These are phyloP conservation scores for Fusarium robinianum DNA, from an alignment of 2,329 filamentous ascomycete genomes.

Conservation along the genomic window DNA sequence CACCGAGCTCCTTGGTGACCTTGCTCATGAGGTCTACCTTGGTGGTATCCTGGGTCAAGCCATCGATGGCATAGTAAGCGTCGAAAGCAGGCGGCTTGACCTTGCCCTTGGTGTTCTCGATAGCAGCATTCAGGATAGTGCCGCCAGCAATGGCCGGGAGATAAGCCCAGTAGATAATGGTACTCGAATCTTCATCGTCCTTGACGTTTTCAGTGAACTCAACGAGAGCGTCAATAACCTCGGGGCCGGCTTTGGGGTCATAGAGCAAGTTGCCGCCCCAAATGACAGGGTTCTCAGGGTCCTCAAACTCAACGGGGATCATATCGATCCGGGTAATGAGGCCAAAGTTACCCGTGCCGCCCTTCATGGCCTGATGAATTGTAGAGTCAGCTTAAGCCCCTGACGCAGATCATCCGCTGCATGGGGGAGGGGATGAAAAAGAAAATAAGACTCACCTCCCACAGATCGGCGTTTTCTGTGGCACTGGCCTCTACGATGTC, in stretches of 20 bases:
- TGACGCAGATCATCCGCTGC: too few relatives aligned
- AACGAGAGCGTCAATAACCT: slow-evolving; percentile 39
- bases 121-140: slow-evolving; percentile 39
- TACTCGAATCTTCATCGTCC: slow-evolving; percentile 41
- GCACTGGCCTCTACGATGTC: slow-evolving; percentile 48
- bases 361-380: slow-evolving; percentile 46
- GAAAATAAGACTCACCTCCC: slow-evolving; percentile 28
- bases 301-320: slow-evolving; percentile 38
- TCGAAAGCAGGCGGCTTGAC: slow-evolving; percentile 40
- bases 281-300: slow-evolving; percentile 33
- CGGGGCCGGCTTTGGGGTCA: slow-evolving; percentile 24
- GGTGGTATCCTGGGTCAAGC: slow-evolving; percentile 35
- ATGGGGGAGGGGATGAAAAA: accelerated
- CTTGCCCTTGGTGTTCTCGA: slow-evolving; percentile 39
- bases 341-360: slow-evolving; percentile 53
- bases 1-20: slow-evolving; percentile 39
- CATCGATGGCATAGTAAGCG: slow-evolving; percentile 32
- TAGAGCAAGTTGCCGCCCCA: slow-evolving; percentile 42
- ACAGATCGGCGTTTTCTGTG: slow-evolving; percentile 48
- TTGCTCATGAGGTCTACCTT: slow-evolving; percentile 37
- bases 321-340: slow-evolving; percentile 43
- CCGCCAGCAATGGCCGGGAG: slow-evolving; percentile 35
- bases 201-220: slow-evolving; percentile 40
- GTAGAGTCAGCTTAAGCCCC: background rate
- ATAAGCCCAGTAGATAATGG: slow-evolving; percentile 43